These are phyloP conservation scores for Vigna mungo DNA, from an alignment of 306 rosid species.

Conservation along the genomic window DNA sequence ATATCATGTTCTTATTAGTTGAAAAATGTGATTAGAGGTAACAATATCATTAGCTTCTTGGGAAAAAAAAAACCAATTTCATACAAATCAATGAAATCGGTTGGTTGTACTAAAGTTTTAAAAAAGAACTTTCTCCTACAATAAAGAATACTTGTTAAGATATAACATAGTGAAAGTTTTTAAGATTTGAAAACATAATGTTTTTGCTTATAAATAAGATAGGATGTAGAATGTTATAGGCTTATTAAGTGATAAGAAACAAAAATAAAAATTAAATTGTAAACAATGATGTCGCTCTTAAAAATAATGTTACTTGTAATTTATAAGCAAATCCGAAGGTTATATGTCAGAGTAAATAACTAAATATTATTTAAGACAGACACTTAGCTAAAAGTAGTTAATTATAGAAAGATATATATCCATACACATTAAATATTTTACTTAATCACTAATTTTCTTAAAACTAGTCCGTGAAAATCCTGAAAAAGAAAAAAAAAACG, in stretches of 20 bases:
- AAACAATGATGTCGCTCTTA: not conserved
- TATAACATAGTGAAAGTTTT: no score
- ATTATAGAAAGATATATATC: not conserved
- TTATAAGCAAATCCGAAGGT: not conserved
- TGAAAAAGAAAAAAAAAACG: not conserved
- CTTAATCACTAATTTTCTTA: not conserved
- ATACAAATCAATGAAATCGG: no score
- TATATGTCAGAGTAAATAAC: not conserved
- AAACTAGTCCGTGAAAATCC: not conserved
- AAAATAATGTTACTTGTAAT: not conserved
- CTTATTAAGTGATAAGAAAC: not conserved
- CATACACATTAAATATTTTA: not conserved
- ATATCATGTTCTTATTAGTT: no score
- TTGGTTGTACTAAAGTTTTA: no score
- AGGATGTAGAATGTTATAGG: not conserved
- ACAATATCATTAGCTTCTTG: no score
- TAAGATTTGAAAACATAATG: no score
- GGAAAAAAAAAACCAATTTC: no score
- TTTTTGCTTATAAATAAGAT: no score
- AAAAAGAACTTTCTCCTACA: no score
- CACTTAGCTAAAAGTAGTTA: not conserved
- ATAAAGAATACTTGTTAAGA: no score
- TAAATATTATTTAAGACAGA: not conserved
- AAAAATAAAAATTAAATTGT: not conserved
- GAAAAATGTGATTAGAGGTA: no score